Evolutionary conservation across 208 protist species (phyloP), one percentile per base, ranked within the genome.

Genomic region (Trypanosoma mega): DNA sequence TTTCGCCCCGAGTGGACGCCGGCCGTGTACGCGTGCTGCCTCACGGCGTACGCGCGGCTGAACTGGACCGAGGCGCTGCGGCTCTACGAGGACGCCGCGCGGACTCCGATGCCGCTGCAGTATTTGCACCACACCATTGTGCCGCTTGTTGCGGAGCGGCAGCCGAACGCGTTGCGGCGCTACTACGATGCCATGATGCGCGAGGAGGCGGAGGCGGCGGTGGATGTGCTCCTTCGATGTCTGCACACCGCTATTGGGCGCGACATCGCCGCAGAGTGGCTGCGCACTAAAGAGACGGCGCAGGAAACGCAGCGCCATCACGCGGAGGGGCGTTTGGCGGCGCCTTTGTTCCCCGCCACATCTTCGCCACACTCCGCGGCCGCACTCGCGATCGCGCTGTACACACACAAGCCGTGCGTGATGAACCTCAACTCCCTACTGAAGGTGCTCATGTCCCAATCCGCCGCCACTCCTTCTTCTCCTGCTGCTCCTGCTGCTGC

Each of bases 81-180:
- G n/a, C 48, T 88, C 23, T 90, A 93, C 52, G 43, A 76, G 26
- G 36, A 63, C 7, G 4, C 27, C 44, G 11, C 49, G 63, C 48
- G 37, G 48, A 29, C 31, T 74, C 0, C 34, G 12, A 16, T 39
- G 34, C 34, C 6, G 34, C 67, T 93, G 14, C 74, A 80, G 23
- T 82, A 84, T 58, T 43, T 93, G 9, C 82, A 93, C 49, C 86
- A 93, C 64, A 79, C 90, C 33, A 83, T 93, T 31, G 60, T 90
- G 9, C 86, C 86, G 9, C 49, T 93, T 0, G 80, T 85, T 6
- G 61, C 79, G 14, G 74, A 80, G 33, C 68, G 82, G 48, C 60
- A 75, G 23, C 74, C 82, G 12, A 75, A 68, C 0, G 48, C 41
- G 2, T 57, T 80, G 16, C 27, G 63, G 9, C 21, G 23, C n/a